Conservation (phyloP, 2,329 filamentous ascomycete genomes). For the Arthroderma sp. region DNA sequence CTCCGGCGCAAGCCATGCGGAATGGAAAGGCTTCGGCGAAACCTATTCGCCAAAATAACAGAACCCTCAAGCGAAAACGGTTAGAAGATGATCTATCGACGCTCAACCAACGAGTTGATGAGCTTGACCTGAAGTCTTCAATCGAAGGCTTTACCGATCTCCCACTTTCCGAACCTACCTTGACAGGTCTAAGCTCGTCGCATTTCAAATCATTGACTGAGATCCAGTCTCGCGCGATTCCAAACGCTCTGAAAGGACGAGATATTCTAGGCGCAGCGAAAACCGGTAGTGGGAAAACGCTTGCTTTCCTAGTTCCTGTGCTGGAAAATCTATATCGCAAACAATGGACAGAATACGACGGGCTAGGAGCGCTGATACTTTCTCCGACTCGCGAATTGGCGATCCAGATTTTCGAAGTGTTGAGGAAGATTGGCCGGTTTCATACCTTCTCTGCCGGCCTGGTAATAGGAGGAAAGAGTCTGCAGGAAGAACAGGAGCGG, state of each 20-base stretch:
- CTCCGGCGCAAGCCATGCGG: conserved; percentile 17
- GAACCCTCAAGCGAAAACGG: conserved; percentile 34
- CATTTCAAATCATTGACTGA: conserved; percentile 88
- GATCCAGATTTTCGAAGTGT: conserved; percentile 90
- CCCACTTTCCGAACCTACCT: conserved; percentile 70
- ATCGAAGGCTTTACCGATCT: conserved; percentile 66
- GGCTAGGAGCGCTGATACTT: conserved; percentile 81
- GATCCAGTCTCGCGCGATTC: conserved; percentile 81
- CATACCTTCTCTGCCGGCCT: conserved; percentile 86
- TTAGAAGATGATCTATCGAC: conserved; percentile 31
- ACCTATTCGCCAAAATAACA: conserved; percentile 15
- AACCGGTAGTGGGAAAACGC: conserved; percentile 87
- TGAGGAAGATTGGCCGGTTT: conserved; percentile 76
- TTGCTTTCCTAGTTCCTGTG: conserved; percentile 83
- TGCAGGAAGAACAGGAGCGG: conserved; percentile 76
- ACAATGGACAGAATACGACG: conserved; percentile 82
- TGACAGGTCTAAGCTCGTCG: conserved; percentile 64
- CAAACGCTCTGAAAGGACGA: conserved; percentile 66
- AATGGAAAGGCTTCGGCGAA: conserved; percentile 15
- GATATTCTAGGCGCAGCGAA: conserved; percentile 93
- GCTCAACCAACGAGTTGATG: conserved; percentile 31
- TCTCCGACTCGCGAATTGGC: conserved; percentile 90
- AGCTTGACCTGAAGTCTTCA: conserved; percentile 34
- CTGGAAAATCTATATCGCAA: conserved; percentile 83
- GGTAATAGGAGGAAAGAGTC: conserved; percentile 82